phyloP scores from a whole-genome alignment of 208 protist genomes.

The Strigomonas culicis region DNA sequence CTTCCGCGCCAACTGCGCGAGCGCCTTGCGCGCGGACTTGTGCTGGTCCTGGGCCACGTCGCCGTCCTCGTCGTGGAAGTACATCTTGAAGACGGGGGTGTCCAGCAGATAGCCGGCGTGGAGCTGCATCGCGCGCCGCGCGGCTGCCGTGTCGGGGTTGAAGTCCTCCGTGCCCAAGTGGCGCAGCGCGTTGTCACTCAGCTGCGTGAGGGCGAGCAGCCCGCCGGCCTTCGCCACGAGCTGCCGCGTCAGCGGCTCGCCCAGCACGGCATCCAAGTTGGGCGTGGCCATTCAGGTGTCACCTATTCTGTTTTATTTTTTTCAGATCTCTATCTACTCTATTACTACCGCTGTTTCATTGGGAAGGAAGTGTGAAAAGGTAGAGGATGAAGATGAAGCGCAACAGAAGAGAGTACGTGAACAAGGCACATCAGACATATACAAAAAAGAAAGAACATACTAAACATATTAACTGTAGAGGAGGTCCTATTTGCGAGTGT shows the following conservation, averaged over 20 bases:
- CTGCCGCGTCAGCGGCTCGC: slow-evolving; percentile 33
- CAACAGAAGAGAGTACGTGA: background rate
- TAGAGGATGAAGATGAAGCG: background rate
- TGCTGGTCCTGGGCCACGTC: slow-evolving; percentile 23
- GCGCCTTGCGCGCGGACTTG: slow-evolving; percentile 61
- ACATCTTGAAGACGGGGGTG: slow-evolving; percentile 55
- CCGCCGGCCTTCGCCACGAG: slow-evolving; percentile 51
- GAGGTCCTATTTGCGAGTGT: background rate
- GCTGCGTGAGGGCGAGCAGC: slow-evolving; percentile 36
- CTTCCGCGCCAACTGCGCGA: slow-evolving; percentile 60
- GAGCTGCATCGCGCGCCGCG: slow-evolving; percentile 34
- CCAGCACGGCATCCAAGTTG: slow-evolving; percentile 62
- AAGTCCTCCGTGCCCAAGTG: slow-evolving; percentile 62
- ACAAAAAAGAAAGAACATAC: background rate
- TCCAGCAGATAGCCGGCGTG: slow-evolving; percentile 51
- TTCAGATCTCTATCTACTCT: background rate
- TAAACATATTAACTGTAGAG: background rate
- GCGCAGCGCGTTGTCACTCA: slow-evolving; percentile 62
- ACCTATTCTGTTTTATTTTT: background rate
- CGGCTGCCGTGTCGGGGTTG: slow-evolving; percentile 9
- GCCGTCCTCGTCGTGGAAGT: slow-evolving; percentile 51
- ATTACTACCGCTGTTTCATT: background rate
- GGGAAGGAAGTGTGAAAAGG: background rate
- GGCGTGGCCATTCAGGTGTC: slow-evolving; percentile 2
- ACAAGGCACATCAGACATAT: slow-evolving; percentile 2